Conservation (phyloP, 2,329 filamentous ascomycete genomes). For the Diaporthe batatas region DNA sequence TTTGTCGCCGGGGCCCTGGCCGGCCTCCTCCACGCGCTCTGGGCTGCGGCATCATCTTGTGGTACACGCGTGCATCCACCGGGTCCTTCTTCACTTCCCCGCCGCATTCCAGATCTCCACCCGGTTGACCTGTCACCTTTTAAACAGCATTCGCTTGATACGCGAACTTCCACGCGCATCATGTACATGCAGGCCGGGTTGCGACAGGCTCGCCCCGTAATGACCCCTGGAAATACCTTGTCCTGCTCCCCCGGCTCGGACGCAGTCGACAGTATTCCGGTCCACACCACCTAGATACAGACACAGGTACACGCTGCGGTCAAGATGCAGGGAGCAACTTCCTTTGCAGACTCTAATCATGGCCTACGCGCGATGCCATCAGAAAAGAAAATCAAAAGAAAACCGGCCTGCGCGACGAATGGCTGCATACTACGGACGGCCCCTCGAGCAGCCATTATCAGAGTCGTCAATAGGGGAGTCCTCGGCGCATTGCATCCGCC, state of each 20-base stretch:
- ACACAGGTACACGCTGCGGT: slow-evolving; percentile 5
- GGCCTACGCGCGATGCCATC: slow-evolving; percentile 2
- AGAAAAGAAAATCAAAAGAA: background rate
- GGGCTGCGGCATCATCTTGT: slow-evolving; percentile 31
- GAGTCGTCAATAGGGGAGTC: background rate
- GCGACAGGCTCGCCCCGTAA: slow-evolving; percentile 20
- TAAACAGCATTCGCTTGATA: slow-evolving; percentile 23
- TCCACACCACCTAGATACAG: slow-evolving; percentile 11
- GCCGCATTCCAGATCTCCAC: slow-evolving; percentile 41
- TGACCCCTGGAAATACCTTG: slow-evolving; percentile 23
- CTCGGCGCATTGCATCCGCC: slow-evolving; percentile 16
- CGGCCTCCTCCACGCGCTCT: slow-evolving; percentile 30
- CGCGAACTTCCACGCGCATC: slow-evolving; percentile 13
- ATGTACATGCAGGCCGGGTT: slow-evolving; percentile 24
- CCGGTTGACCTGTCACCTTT: slow-evolving; percentile 39
- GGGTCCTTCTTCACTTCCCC: slow-evolving; percentile 31
- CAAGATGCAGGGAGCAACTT: slow-evolving; percentile 17
- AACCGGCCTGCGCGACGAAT: background rate
- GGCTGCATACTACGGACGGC: slow-evolving; percentile 13
- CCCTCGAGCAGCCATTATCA: slow-evolving; percentile 1
- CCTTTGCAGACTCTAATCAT: background rate
- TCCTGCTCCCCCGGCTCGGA: slow-evolving; percentile 11
- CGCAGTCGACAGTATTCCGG: slow-evolving; percentile 28
- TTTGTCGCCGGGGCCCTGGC: slow-evolving; percentile 23
- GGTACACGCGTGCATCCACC: slow-evolving; percentile 32